phyloP scores from a whole-genome alignment of 2,329 filamentous ascomycete genomes.

The Camillea tinctor region DNA sequence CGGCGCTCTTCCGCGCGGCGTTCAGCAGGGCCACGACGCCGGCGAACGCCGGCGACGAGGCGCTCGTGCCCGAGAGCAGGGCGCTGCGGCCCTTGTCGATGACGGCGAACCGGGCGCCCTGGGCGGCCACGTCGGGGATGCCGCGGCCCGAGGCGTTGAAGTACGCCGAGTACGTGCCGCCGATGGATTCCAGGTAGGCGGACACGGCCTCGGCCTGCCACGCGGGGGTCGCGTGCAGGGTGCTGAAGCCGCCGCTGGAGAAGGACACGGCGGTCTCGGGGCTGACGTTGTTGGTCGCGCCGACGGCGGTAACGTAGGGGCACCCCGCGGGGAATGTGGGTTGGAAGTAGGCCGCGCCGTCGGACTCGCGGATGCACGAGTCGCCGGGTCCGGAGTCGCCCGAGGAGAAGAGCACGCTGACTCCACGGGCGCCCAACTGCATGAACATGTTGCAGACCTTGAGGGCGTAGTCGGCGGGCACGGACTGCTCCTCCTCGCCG shows the following conservation, averaged over 20 bases:
- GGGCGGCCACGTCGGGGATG: slow-evolving; percentile 41
- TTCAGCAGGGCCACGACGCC: slow-evolving; percentile 42
- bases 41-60: slow-evolving; percentile 40
- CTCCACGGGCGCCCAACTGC: slow-evolving; percentile 62
- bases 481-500: slow-evolving; percentile 62
- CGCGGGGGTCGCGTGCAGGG: slow-evolving; percentile 35
- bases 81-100: slow-evolving; percentile 29
- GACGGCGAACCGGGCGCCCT: slow-evolving; percentile 51
- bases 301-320: slow-evolving; percentile 57
- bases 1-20: slow-evolving; percentile 37
- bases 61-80: slow-evolving; percentile 33
- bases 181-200: slow-evolving; percentile 36
- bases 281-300: slow-evolving; percentile 45
- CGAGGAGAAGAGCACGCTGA: slow-evolving; percentile 59
- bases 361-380: slow-evolving; percentile 57
- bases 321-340: slow-evolving; percentile 42
- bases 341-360: slow-evolving; percentile 34
- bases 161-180: slow-evolving; percentile 35
- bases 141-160: slow-evolving; percentile 39
- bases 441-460: slow-evolving; percentile 62
- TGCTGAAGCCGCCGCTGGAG: slow-evolving; percentile 40
- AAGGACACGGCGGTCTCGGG: slow-evolving; percentile 38
- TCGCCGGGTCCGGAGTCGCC: slow-evolving; percentile 63
- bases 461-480: slow-evolving; percentile 58
- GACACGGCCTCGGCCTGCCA: slow-evolving; percentile 35